Base-by-base conservation (phyloP, 2,329 filamentous ascomycete species). In the Curvularia eragrostidis region DNA sequence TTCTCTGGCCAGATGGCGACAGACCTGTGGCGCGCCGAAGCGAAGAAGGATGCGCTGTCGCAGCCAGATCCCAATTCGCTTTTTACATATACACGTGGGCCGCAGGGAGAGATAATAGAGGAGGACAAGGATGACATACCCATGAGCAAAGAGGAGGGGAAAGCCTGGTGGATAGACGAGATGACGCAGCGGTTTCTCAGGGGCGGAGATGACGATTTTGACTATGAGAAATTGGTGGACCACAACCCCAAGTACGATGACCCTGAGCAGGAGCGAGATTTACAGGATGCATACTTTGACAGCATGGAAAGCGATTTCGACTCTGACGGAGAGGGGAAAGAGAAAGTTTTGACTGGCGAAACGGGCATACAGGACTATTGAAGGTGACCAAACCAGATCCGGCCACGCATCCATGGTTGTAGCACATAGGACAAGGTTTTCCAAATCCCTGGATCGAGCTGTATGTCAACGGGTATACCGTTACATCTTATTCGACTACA, bases 1-100 rank as follows among this genome's bases (percentile, higher is more conserved):
- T 95, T 92, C 74, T 90, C 89, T 0, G 89, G 90, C 23, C 84
- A 90, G 12, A 83, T 96, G 5, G 90, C 96, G 72, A 87, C 91
- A 1, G 91, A 93, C 63, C 80, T 96, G 6, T 79, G 88, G 58
- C 87, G 91, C 26, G 89, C 90, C 15, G 91, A 96, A 74, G 89
- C 89, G 12, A 91, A 91, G 70, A 83, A 94, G 62, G 85, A 83
- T 49, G 87, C 85, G 9, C 77, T 90, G 19, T 77, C 78, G n/a
- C 75, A 85, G 62, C 83, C 84, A 0, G 79, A 84, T 67, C 78
- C 82, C 21, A 78, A 81, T 55, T 78, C 78, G 44, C 80, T 80
- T 60, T 79, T 83, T 62, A 82, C 77, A 52, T 87, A 82, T 66
- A 78, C 68, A 36, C 81, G 80, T 49, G 83, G 80, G 1, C 80